Evolutionary conservation across 2,329 filamentous ascomycete species (phyloP).

Genomic region (Eurotiales sp.): DNA sequence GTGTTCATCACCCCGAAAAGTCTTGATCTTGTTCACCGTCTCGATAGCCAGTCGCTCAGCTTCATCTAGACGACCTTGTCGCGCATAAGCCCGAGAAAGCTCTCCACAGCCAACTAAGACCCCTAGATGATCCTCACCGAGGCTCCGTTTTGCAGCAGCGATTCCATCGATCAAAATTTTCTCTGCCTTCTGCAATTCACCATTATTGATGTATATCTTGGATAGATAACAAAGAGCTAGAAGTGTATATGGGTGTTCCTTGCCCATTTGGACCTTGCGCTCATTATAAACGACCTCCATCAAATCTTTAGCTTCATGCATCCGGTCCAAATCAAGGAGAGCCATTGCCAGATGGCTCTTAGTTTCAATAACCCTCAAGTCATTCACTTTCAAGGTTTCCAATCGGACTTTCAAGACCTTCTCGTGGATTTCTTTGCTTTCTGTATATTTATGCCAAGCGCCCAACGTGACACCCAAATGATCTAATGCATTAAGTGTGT

Average conservation of each 20-base stretch:
- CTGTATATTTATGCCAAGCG: constrained; percentile 14
- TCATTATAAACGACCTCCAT: constrained; percentile 18
- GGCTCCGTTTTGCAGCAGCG: constrained; percentile 20
- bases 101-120: constrained; percentile 21
- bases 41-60: constrained; percentile 14
- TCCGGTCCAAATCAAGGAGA: constrained; percentile 14
- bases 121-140: constrained; percentile 24
- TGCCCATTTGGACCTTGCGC: constrained; percentile 23
- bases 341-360: constrained; percentile 21
- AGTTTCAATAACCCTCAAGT: constrained; percentile 21
- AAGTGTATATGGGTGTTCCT: constrained; percentile 34
- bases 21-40: constrained; percentile 9
- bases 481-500: constrained; percentile 23
- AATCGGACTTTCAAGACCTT: constrained; percentile 16
- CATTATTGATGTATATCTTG: constrained; percentile 25
- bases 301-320: constrained; percentile 17
- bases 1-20: constrained; percentile 18
- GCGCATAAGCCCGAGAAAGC: constrained; percentile 19
- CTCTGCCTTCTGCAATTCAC: constrained; percentile 18
- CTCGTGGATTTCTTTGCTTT: constrained; percentile 17
- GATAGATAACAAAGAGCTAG: constrained; percentile 31
- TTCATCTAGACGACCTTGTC: constrained; percentile 17
- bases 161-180: constrained; percentile 20
- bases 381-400: constrained; percentile 18
- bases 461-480: constrained; percentile 15